Evolutionary conservation across 2,329 filamentous ascomycete species (phyloP).

Genomic region (Colletotrichum noveboracense): DNA sequence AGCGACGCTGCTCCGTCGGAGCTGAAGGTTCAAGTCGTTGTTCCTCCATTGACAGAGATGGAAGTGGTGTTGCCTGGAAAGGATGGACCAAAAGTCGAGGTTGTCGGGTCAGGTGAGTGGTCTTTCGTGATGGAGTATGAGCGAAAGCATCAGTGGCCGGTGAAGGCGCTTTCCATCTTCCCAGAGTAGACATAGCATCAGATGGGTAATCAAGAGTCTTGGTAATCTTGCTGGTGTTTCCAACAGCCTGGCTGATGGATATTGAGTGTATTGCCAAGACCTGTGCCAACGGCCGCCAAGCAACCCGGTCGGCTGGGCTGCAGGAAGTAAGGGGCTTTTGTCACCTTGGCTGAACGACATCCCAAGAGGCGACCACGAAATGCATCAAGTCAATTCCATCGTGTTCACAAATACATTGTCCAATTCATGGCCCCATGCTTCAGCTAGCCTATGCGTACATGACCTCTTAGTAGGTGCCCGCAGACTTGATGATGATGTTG

Average conservation of each 20-base stretch:
- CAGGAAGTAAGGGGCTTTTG: neutral
- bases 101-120: constrained; percentile 7
- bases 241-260: neutral
- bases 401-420: neutral
- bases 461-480: neutral
- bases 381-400: neutral
- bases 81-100: neutral
- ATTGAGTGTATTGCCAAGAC: neutral
- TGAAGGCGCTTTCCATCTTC: neutral
- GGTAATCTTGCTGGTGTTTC: rapidly evolving
- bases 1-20: neutral
- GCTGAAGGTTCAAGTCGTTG: constrained; percentile 2
- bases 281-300: neutral
- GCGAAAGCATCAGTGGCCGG: constrained; percentile 2
- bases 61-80: constrained; percentile 12
- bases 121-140: neutral
- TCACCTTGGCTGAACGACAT: neutral
- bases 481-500: neutral
- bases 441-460: neutral
- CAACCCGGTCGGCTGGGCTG: rapidly evolving
- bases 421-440: neutral
- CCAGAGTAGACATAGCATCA: neutral
- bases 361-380: neutral
- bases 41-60: constrained; percentile 10
- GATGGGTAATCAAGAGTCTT: neutral